Conservation (phyloP, 2,329 filamentous ascomycete species). For the Ophioceras dolichostomum region DNA sequence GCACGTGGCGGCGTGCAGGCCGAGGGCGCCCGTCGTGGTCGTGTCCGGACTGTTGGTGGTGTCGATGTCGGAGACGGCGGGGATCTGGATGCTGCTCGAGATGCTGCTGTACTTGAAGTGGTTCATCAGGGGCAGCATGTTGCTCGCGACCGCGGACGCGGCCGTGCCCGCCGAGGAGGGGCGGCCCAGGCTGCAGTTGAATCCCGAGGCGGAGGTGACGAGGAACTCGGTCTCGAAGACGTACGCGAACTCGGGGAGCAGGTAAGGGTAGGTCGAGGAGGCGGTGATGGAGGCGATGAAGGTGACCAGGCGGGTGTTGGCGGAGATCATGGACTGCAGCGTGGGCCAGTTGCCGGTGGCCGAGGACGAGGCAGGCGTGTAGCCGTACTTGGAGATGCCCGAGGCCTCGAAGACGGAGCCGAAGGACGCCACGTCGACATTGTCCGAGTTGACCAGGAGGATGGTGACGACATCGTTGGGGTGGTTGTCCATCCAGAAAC, state of each 20-base stretch:
- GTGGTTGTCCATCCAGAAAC: conserved; percentile 56
- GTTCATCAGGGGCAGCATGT: conserved; percentile 62
- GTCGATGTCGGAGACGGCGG: conserved; percentile 45
- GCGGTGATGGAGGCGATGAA: conserved; percentile 49
- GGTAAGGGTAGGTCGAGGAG: conserved; percentile 34
- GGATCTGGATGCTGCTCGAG: conserved; percentile 42
- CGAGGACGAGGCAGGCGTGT: conserved; percentile 31
- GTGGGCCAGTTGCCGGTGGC: conserved; percentile 54
- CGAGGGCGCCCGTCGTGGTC: conserved; percentile 37
- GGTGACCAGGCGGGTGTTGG: conserved; percentile 52
- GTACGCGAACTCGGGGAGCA: conserved; percentile 51
- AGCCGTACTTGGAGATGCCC: conserved; percentile 50
- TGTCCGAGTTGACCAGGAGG: conserved; percentile 59
- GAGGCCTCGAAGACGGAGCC: conserved; percentile 40
- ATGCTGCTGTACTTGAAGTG: conserved; percentile 60
- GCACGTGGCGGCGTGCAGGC: conserved; percentile 41
- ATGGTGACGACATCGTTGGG: conserved; percentile 66
- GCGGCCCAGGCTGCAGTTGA: conserved; percentile 61
- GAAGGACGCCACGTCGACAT: conserved; percentile 40
- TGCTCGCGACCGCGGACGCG: conserved; percentile 38
- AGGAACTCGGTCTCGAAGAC: conserved; percentile 66
- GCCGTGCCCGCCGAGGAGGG: conserved; percentile 39
- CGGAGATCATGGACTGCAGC: conserved; percentile 53
- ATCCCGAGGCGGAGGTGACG: conserved; percentile 47
- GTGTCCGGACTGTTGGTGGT: conserved; percentile 54